phyloP scores from a whole-genome alignment of 2,329 filamentous ascomycete species.

The Paecilomyces dactylethromorphus region DNA sequence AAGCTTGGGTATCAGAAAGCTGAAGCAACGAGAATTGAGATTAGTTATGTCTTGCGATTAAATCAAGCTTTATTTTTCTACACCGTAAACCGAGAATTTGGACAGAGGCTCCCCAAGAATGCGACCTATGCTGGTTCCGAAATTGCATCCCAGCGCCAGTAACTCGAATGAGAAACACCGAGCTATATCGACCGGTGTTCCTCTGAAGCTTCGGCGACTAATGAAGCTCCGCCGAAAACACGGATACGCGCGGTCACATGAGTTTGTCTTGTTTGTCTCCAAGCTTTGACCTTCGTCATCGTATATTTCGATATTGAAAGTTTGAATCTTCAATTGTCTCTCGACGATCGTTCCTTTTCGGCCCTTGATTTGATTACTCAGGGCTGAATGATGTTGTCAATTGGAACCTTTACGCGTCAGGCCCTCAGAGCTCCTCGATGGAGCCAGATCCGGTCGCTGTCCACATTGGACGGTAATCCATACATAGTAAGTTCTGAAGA shows the following conservation, averaged over 20 bases:
- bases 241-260: constrained; percentile 17
- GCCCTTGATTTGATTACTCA: not conserved
- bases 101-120: not conserved
- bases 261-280: constrained; percentile 22
- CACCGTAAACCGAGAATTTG: not conserved
- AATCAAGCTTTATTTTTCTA: not conserved
- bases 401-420: constrained; percentile 14
- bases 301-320: not conserved
- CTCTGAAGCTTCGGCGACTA: not conserved
- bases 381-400: constrained; percentile 17
- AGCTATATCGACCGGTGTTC: not conserved
- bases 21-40: not conserved
- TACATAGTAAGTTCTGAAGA: constrained; percentile 28
- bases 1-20: not conserved
- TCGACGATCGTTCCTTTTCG: not conserved
- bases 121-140: not conserved
- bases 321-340: not conserved
- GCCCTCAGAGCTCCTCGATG: constrained; percentile 12
- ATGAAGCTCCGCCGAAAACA: constrained; percentile 8
- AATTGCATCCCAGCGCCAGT: not conserved
- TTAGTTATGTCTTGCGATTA: not conserved
- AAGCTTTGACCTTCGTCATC: not conserved
- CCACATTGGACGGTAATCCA: constrained; percentile 31
- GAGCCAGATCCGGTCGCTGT: constrained; percentile 22
- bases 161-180: not conserved